phyloP scores from a whole-genome alignment of 129 eudicot species.

The Lactuca sativa region DNA sequence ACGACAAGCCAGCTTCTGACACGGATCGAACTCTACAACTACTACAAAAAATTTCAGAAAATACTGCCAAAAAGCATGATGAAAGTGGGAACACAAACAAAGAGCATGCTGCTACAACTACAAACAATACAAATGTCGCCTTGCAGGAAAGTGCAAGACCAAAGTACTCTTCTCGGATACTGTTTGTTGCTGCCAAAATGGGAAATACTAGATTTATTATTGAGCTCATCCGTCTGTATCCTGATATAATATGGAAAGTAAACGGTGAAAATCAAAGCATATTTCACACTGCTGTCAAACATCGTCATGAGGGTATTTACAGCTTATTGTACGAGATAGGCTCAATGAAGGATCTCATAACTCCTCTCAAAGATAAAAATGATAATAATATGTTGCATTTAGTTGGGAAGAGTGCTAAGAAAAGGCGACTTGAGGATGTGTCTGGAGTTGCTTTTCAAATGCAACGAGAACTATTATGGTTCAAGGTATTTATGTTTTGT shows the following conservation, averaged over 20 bases:
- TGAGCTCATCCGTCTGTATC: conserved; percentile 35
- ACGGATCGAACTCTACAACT: conserved; percentile 14
- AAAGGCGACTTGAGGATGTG: conserved; percentile 23
- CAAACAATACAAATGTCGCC: neutral
- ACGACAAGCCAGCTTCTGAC: neutral
- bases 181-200: conserved; percentile 39
- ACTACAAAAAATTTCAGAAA: conserved; percentile 23
- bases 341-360: conserved; percentile 32
- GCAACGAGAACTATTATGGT: conserved; percentile 46
- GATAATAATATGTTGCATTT: conserved; percentile 39
- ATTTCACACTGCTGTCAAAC: conserved; percentile 42
- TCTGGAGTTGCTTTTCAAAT: conserved; percentile 52
- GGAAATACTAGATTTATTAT: conserved; percentile 38
- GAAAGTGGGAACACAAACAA: conserved; percentile 11
- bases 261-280: conserved; percentile 35
- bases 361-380: conserved; percentile 20
- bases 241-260: conserved; percentile 49
- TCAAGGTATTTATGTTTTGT: conserved; percentile 26
- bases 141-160: neutral
- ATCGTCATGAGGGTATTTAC: conserved; percentile 26
- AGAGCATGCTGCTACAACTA: neutral
- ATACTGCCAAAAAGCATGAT: conserved; percentile 10
- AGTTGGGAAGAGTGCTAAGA: conserved; percentile 36
- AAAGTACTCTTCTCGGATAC: conserved; percentile 28
- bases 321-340: conserved; percentile 31